Evolutionary conservation across 1,284 basidiomycete species (phyloP), one percentile per base, ranked within the genome.

Genomic region (Volvariella surrecta): DNA sequence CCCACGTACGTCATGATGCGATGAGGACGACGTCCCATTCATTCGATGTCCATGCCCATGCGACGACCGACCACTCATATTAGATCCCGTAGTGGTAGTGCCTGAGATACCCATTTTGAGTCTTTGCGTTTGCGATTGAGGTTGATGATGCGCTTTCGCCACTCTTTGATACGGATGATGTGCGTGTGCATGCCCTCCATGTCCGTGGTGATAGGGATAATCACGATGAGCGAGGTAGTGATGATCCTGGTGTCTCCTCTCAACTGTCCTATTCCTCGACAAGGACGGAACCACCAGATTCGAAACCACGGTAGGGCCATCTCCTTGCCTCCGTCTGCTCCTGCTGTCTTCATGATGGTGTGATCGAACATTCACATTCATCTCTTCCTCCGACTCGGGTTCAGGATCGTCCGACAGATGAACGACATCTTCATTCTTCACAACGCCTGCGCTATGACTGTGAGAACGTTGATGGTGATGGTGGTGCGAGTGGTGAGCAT

Each of bases 381-480:
- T 55, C 1, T 54, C 61, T 18, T 66, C 67, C 35, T 73, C 71
- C 13, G 62, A 65, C 32, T 71, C 71, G 3, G 48, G 24, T 28
- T 28, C 24, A 28, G 24, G 41, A 21, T 58, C 55, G 21, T 56
- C 56, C 17, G 56, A 54, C 10, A 35, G 7, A 6, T 7, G 4
- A n/a, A 6, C 18, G 18, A 6, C 34, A 15, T 19, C 34, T 16
- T 19, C 34, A 35, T 16, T 35, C 13, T 35, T 28, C 24, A 28
- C 24, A 6, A 11, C 11, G 24, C 24, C 11, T n/a, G n/a, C n/a
- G n/a, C n/a, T n/a, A n/a, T n/a, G n/a, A 11, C 24, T 28, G 24
- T 28, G 24, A 28, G 24, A 28, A 11, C 24, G 24, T 11, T 28
- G 24, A 11, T 28, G 24, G 24, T 28, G 24, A 28, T 28, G 24